Base-by-base conservation (phyloP, 768 basidiomycete species). In the Xerocomellus amylosporus region DNA sequence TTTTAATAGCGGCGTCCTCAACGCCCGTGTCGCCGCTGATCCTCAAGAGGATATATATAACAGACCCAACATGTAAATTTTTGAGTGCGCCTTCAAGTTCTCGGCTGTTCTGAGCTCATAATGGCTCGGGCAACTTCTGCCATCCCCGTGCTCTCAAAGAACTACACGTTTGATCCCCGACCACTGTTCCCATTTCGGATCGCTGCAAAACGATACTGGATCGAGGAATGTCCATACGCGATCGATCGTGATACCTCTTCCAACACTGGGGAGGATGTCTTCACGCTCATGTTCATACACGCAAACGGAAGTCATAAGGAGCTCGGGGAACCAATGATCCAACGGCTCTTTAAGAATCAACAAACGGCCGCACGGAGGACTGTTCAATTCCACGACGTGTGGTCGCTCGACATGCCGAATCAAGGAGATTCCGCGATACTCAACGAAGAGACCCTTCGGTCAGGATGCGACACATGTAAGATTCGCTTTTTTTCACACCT, bases 131-230 rank as follows among this genome's bases (percentile, higher is more conserved):
- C 38, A 26, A n/a, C 1, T 20, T 2, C 3, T 4, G 31, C 43
- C 20, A 4, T 38, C 36, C 9, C 5, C 19, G 20, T 49, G 15
- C 9, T 48, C 37, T 58, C 56, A 3, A 45, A 49, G 36, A 42
- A 3, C 15, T 59, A 54, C 20, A 30, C 56, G 9, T 56, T 54
- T 5, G 58, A 61, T 46, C 54, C 60, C 5, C 58, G 54, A 24
- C 55, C 60, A 2, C 30, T 40, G 1, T 42, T 62, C 6, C 49
- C 60, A 4, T 56, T 62, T 17, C 52, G 28, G 9, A 61, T 9
- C 24, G 24, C 4, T 4, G 24, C 24, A 24, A 24, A 24, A 24
- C 24, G 24, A 24, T 24, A 24, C 24, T 51, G 57, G 48, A 33
- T 38, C 5, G 24, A 28, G n/a, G 45, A 46, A 8, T n/a, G 8